Percentiles rank a stretch among this genome's conserved stretches.
Conservation (phyloP, 192 early-diverging fungal species). For the Coemansia sp. region DNA sequence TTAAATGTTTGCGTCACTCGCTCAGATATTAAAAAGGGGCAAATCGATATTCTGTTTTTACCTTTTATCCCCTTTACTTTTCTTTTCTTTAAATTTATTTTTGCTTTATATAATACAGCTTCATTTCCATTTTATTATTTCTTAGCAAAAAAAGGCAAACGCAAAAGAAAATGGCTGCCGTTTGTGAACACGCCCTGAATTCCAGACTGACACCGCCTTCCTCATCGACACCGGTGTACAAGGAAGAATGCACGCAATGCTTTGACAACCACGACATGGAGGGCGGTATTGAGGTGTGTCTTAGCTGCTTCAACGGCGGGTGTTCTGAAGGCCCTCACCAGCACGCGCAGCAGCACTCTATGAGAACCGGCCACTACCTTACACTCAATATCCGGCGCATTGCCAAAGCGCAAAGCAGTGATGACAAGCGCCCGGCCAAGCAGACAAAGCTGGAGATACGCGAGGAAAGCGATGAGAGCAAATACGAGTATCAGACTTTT, state of each 20-base stretch:
- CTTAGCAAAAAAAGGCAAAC: background rate
- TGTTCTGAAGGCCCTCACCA: constrained; percentile 64
- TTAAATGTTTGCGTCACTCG: too few relatives aligned
- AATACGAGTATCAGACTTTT: constrained; percentile 74
- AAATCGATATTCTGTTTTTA: too few relatives aligned
- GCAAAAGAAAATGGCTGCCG: background rate
- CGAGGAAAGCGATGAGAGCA: constrained; percentile 65
- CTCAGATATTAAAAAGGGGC: too few relatives aligned
- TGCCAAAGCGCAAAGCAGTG: constrained; percentile 30
- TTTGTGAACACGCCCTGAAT: constrained; percentile 35
- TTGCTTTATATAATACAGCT: too few relatives aligned
- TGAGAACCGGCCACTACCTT: constrained; percentile 74
- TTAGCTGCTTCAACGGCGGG: constrained; percentile 93
- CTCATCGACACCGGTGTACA: constrained; percentile 60
- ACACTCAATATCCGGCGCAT: constrained; percentile 81
- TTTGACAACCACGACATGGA: constrained; percentile 78
- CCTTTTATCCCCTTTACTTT: too few relatives aligned
- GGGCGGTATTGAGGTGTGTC: constrained; percentile 87
- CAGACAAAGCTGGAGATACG: constrained; percentile 92
- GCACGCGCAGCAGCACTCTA: constrained; percentile 77
- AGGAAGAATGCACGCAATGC: constrained; percentile 95
- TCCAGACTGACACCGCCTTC: constrained; percentile 29
- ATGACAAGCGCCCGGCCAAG: constrained; percentile 58
- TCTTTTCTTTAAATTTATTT: too few relatives aligned
- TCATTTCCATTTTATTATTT: too few relatives aligned